Evolutionary conservation across 2,329 filamentous ascomycete genomes (phyloP), one percentile per base, ranked within the genome.

Genomic region (Dissoconium aciculare): DNA sequence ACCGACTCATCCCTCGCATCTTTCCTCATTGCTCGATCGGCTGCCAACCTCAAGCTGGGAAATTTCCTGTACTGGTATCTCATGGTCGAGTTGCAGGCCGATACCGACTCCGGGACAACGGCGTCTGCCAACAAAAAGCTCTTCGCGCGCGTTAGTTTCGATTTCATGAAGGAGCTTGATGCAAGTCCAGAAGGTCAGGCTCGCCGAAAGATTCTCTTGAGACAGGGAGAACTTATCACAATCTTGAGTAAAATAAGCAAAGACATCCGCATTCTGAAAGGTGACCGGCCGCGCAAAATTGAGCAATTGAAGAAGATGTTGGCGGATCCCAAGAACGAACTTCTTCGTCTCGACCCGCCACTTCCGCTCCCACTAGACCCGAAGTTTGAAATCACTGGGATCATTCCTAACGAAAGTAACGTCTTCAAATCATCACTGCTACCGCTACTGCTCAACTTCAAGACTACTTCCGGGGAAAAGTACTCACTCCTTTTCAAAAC

Each of bases 31-130:
- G 73, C 79, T 1, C 72, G 89, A 19, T 91, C 89, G 3, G 78
- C 81, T 10, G 74, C 77, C 38, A 95, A 92, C 49, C 81, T 94
- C 47, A 77, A 79, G 36, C 67, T 98, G 2, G 89, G 87, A 16
- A 98, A 92, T 52, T 93, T 91, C 57, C 72, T 98, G 32, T 82
- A 94, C 54, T 98, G 89, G 89, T 98, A 95, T 54, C 66, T 98
- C 2, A 94, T 94, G 75, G 89, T 98, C 1, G 91, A 98, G 57
- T 91, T 85, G 44, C 83, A 91, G 17, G 31, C 40, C 44, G 87
- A 94, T 52, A 43, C 50, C 5, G 39, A 44, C 11, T 31, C 37
- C 4, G 72, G 74, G 3, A 78, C 83, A 26, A 81, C 85, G 44
- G 30, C 46, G 3, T 37, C 44, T 9, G 68, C 74, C 13, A 73